Evolutionary conservation across 1,284 basidiomycete species (phyloP).

Genomic region (Ustilago esculenta): DNA sequence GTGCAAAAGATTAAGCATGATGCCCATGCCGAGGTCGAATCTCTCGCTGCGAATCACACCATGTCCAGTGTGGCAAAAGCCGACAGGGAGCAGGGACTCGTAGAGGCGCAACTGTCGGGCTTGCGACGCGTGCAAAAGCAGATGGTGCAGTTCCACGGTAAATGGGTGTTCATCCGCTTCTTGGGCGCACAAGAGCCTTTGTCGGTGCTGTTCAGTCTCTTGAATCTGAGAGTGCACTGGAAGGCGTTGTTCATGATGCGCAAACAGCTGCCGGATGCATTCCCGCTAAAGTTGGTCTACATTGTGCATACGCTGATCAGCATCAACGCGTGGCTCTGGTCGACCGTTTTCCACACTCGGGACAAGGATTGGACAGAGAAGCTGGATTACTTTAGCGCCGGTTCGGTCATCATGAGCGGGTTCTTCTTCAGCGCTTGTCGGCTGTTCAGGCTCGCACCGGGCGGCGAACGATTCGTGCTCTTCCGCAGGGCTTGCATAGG

Average conservation of each 20-base stretch:
- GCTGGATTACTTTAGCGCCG: slow-evolving; percentile 94
- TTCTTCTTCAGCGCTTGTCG: slow-evolving; percentile 72
- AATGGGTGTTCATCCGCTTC: slow-evolving; percentile 76
- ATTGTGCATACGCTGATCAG: slow-evolving; percentile 77
- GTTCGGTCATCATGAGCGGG: slow-evolving; percentile 75
- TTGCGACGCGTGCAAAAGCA: slow-evolving; percentile 60
- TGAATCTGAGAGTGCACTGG: slow-evolving; percentile 76
- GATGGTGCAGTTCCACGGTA: slow-evolving; percentile 75
- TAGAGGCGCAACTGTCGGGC: slow-evolving; percentile 34
- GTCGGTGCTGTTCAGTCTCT: slow-evolving; percentile 85
- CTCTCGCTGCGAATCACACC: slow-evolving; percentile 14
- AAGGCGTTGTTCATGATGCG: slow-evolving; percentile 47
- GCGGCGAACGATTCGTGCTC: slow-evolving; percentile 30
- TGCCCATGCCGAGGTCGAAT: slow-evolving; percentile 34
- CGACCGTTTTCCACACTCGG: slow-evolving; percentile 88
- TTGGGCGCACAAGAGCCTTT: slow-evolving; percentile 87
- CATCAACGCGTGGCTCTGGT: slow-evolving; percentile 93
- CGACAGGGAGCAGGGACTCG: slow-evolving; percentile 13
- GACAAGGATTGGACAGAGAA: slow-evolving; percentile 87
- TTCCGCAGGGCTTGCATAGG: slow-evolving; percentile 42
- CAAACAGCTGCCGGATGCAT: slow-evolving; percentile 52
- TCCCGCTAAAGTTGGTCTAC: slow-evolving; percentile 76
- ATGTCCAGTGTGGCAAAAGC: slow-evolving; percentile 8
- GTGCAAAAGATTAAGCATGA: slow-evolving; percentile 64
- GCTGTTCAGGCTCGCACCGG: slow-evolving; percentile 61